phyloP scores from a whole-genome alignment of 2,329 filamentous ascomycete genomes.

The Alternaria gaisen region DNA sequence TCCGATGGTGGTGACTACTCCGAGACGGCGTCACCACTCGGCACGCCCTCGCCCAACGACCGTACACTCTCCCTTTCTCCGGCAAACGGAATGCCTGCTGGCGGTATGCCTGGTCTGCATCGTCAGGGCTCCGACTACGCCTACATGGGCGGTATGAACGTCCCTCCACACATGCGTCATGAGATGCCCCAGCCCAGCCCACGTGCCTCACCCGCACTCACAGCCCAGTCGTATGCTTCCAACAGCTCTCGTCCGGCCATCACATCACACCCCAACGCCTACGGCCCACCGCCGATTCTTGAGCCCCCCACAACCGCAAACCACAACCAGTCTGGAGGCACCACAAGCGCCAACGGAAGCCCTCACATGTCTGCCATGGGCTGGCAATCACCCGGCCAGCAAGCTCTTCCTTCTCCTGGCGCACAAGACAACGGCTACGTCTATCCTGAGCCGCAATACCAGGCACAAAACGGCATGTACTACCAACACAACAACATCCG shows the following conservation, averaged over 20 bases:
- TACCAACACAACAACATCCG: slow-evolving; percentile 76
- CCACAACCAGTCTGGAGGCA: slow-evolving; percentile 70
- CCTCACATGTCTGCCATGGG: slow-evolving; percentile 84
- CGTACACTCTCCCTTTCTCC: slow-evolving; percentile 83
- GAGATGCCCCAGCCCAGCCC: slow-evolving; percentile 78
- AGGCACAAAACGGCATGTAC: slow-evolving; percentile 70
- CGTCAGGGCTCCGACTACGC: slow-evolving; percentile 74
- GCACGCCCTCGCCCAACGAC: slow-evolving; percentile 85
- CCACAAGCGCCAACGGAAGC: slow-evolving; percentile 75
- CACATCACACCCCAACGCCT: slow-evolving; percentile 85
- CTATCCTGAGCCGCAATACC: slow-evolving; percentile 78
- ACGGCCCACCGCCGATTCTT: slow-evolving; percentile 83
- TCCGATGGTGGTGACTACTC: slow-evolving; percentile 78
- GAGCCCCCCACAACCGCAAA: slow-evolving; percentile 83
- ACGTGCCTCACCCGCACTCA: slow-evolving; percentile 68
- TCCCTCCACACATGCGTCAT: slow-evolving; percentile 82
- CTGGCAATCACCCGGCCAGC: slow-evolving; percentile 86
- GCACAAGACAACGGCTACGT: slow-evolving; percentile 76
- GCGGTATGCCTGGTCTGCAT: slow-evolving; percentile 71
- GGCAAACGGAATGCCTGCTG: slow-evolving; percentile 72
- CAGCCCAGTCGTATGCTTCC: slow-evolving; percentile 71
- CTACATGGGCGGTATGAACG: slow-evolving; percentile 79
- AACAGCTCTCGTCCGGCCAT: slow-evolving; percentile 64
- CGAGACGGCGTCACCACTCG: slow-evolving; percentile 75
- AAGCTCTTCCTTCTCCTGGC: slow-evolving; percentile 74